Evolutionary conservation across 495 filamentous ascomycete genomes (phyloP), one percentile per base, ranked within the genome.

Genomic region (Neurospora sp.): DNA sequence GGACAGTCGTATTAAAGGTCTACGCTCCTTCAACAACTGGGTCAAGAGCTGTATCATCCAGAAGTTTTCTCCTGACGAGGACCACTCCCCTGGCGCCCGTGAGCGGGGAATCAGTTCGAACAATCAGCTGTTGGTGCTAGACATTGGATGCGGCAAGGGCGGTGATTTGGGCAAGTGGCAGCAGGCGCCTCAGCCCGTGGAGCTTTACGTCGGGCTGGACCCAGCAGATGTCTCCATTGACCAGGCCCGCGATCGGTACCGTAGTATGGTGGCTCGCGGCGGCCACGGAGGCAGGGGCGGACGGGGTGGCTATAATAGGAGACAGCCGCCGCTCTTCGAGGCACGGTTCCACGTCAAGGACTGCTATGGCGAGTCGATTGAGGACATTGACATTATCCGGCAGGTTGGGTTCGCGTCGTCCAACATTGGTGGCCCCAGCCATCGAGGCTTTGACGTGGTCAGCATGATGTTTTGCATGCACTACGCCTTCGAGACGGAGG

Each of bases 401-500:
- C 85, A 95, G 70, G 92, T 99, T 14, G 96, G 96, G 4, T 94
- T 97, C 73, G 93, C 97, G 77, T 79, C 84, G 82, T 82, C 96
- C 75, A 76, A 83, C 79, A 83, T 85, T 72, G 76, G 85, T 85
- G 75, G 87, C 88, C 76, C 91, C 84, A 80, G 78, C 69, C 76
- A 77, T 71, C 91, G 93, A 45, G 94, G 94, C 8, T 99, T 98
- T 75, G 96, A 99, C 79, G 91, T 98, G 14, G 95, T 99, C 68
- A 92, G 91, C 71, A 97, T 96, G 87, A 99, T 99, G 96, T 99
- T 99, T 77, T 94, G 94, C 78, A 97, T 99, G 89, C 96, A 99
- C 83, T 99, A 99, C 78, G 94, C 96, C 0, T 99, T 98, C 76
- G 96, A 99, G 81, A 93, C 85, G 73, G 93, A 98, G 80, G 86